phyloP scores from a whole-genome alignment of 495 filamentous ascomycete genomes.

The Penicillium samsonianum region DNA sequence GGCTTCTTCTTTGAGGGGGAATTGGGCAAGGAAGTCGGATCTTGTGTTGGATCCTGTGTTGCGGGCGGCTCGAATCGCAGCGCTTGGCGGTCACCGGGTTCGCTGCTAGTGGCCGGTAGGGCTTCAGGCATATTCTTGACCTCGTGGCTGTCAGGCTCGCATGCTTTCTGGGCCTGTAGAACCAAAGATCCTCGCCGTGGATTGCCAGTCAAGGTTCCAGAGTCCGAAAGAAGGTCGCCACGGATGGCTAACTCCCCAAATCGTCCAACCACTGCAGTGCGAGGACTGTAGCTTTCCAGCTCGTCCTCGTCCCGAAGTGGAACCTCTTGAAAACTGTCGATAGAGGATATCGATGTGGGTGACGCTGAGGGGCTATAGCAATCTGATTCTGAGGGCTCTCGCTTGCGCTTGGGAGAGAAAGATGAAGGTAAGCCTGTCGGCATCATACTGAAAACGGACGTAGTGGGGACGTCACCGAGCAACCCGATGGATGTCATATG shows the following conservation, averaged over 20 bases:
- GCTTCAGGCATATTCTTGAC: constrained; percentile 25
- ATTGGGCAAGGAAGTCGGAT: constrained; percentile 6
- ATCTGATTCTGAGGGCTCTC: constrained; percentile 41
- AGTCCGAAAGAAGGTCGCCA: constrained; percentile 39
- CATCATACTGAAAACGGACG: constrained; percentile 34
- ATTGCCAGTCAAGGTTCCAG: constrained; percentile 25
- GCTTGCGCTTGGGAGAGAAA: constrained; percentile 46
- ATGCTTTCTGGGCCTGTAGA: constrained; percentile 19
- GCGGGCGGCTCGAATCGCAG: constrained; percentile 10
- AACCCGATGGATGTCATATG: constrained; percentile 14
- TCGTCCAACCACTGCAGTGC: constrained; percentile 61
- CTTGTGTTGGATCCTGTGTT: constrained; percentile 2
- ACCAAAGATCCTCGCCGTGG: constrained; percentile 14
- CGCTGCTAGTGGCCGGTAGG: constrained; percentile 13
- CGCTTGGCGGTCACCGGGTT: constrained; percentile 12
- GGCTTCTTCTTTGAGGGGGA: constrained; percentile 25
- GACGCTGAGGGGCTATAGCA: constrained; percentile 39
- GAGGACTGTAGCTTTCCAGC: constrained; percentile 55
- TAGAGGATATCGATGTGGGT: constrained; percentile 38
- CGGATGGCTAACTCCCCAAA: constrained; percentile 63
- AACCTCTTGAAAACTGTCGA: constrained; percentile 38
- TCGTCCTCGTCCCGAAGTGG: constrained; percentile 39
- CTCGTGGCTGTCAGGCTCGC: constrained; percentile 9
- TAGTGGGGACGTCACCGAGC: constrained; percentile 30
- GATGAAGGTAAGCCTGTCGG: constrained; percentile 27